Conservation (phyloP, 2,329 filamentous ascomycete genomes). For the Colletotrichum sp. region DNA sequence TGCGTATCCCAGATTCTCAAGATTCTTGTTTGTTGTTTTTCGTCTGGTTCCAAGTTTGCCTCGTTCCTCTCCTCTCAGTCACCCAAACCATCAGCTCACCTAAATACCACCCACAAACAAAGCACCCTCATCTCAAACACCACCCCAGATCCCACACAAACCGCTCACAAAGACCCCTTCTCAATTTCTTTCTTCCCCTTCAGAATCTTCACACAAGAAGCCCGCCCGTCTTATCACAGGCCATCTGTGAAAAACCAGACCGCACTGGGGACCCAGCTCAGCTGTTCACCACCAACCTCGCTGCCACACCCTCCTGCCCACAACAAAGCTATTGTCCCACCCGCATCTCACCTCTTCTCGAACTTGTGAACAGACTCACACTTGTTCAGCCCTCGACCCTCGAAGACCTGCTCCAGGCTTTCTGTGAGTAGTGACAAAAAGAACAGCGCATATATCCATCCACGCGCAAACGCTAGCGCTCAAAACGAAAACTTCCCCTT, state of each 20-base stretch:
- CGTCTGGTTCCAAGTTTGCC: neutral
- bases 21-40: neutral
- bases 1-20: neutral
- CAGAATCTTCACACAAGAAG: neutral
- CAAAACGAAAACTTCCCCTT: neutral
- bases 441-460: neutral
- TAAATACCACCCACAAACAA: neutral
- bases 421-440: neutral
- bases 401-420: neutral
- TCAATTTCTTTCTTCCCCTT: neutral
- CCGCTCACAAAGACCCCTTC: neutral
- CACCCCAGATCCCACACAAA: neutral
- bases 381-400: neutral
- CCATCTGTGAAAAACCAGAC: neutral
- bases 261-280: neutral
- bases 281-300: neutral
- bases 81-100: neutral
- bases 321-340: neutral
- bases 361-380: neutral
- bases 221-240: neutral
- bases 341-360: neutral
- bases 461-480: neutral
- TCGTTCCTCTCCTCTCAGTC: neutral
- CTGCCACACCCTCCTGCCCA: too few relatives aligned
- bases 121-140: neutral